Conservation (phyloP, 2,329 filamentous ascomycete species). For the Talaromyces funiculosus region DNA sequence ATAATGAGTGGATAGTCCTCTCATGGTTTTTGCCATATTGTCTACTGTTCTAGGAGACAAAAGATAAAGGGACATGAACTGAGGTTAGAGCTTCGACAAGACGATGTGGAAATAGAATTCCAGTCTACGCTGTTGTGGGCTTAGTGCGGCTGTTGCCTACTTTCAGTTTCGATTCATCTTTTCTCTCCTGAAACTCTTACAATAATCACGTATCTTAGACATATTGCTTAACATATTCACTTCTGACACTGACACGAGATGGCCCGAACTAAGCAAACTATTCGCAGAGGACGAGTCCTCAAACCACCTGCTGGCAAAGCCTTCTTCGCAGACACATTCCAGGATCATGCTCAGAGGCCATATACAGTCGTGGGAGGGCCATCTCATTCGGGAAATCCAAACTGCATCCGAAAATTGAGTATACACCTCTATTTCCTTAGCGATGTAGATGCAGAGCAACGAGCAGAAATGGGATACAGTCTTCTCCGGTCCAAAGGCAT, state of each 20-base stretch:
- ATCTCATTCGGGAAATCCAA: background rate
- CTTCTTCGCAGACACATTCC: background rate
- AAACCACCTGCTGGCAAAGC: background rate
- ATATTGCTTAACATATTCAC: background rate
- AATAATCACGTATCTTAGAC: background rate
- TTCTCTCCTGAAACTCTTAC: background rate
- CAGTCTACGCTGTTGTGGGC: background rate
- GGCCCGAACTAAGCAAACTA: slow-evolving; percentile 7
- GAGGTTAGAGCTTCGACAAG: background rate
- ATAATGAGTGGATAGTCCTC: background rate
- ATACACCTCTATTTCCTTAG: slow-evolving; percentile 9
- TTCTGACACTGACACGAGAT: background rate
- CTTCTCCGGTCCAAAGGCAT: slow-evolving; percentile 2
- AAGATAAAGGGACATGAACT: background rate
- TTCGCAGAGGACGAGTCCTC: background rate
- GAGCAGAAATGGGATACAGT: background rate
- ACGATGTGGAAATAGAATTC: background rate
- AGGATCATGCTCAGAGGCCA: slow-evolving; percentile 3
- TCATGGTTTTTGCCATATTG: no score
- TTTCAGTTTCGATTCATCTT: background rate
- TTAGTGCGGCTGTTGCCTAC: background rate
- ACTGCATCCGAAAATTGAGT: slow-evolving; percentile 8
- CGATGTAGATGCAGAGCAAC: background rate
- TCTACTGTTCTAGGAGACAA: background rate
- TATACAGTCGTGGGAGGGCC: slow-evolving; percentile 6